These are phyloP conservation scores for Cytidiella melzeri DNA, from an alignment of 768 basidiomycete species.

Conservation along the genomic window DNA sequence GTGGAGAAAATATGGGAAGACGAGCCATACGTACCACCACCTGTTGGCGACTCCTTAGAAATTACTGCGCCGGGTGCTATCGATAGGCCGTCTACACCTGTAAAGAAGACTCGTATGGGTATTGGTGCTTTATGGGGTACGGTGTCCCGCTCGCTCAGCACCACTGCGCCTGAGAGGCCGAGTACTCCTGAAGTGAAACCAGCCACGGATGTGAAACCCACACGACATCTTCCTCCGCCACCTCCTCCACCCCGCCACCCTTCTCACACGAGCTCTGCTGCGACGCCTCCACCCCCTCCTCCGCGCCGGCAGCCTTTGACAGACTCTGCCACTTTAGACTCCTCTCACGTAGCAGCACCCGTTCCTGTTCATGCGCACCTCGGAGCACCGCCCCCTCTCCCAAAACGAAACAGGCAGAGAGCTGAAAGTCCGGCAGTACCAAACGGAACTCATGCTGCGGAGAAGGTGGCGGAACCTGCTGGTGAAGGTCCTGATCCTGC, in stretches of 20 bases:
- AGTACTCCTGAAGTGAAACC: slow-evolving; percentile 8
- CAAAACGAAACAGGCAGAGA: slow-evolving; percentile 15
- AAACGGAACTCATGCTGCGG: background rate
- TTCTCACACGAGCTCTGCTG: background rate
- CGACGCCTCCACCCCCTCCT: background rate
- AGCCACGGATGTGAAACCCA: slow-evolving; percentile 6
- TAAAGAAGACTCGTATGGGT: slow-evolving; percentile 18
- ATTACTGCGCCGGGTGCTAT: slow-evolving; percentile 4
- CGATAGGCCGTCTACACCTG: background rate
- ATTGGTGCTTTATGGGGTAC: slow-evolving; percentile 25
- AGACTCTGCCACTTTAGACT: background rate
- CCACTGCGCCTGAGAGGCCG: slow-evolving; percentile 6
- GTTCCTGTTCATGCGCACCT: background rate
- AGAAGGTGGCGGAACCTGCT: background rate
- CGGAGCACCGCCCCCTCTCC: slow-evolving; percentile 31
- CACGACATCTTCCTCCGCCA: slow-evolving; percentile 18
- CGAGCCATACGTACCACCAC: slow-evolving; percentile 37
- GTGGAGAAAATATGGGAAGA: slow-evolving; percentile 90
- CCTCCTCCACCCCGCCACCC: slow-evolving; percentile 16
- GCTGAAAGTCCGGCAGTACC: background rate
- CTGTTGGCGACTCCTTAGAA: background rate
- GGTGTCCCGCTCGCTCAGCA: slow-evolving; percentile 23
- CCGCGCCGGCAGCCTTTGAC: background rate
- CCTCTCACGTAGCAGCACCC: background rate
- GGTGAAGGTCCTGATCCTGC: background rate